Conservation (phyloP, 2,329 filamentous ascomycete species). For the Chrysoporthe cubensis region DNA sequence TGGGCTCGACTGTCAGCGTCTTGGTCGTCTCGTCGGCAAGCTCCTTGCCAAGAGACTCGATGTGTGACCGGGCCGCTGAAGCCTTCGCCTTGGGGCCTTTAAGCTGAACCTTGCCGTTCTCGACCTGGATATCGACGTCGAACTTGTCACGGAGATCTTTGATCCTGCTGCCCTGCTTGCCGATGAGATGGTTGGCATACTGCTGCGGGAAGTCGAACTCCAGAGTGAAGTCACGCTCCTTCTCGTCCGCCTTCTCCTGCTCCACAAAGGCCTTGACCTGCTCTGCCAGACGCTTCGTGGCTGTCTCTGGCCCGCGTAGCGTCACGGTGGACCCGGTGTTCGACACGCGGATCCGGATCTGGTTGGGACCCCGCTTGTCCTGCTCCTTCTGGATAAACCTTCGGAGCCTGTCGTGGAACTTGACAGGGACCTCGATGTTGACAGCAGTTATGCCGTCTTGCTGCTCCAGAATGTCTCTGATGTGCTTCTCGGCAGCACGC, state of each 20-base stretch:
- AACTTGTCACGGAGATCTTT: slow-evolving; percentile 68
- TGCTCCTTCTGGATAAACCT: slow-evolving; percentile 70
- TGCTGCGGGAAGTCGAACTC: slow-evolving; percentile 95
- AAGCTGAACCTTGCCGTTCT: slow-evolving; percentile 92
- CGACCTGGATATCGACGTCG: slow-evolving; percentile 80
- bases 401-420: slow-evolving; percentile 67
- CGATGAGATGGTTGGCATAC: slow-evolving; percentile 83
- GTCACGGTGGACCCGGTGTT: slow-evolving; percentile 65
- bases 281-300: slow-evolving; percentile 70
- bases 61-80: slow-evolving; percentile 82
- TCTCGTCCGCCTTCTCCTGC: slow-evolving; percentile 89
- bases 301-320: slow-evolving; percentile 75
- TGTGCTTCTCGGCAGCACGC: slow-evolving; percentile 59
- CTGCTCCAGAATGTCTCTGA: slow-evolving; percentile 60
- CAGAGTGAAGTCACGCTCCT: slow-evolving; percentile 85
- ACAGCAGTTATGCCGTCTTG: slow-evolving; percentile 58
- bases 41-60: slow-evolving; percentile 76
- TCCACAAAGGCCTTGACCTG: slow-evolving; percentile 81
- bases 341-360: slow-evolving; percentile 64
- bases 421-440: slow-evolving; percentile 61
- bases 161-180: slow-evolving; percentile 69
- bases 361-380: slow-evolving; percentile 56
- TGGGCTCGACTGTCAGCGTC: slow-evolving; percentile 85
- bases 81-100: slow-evolving; percentile 96
- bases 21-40: slow-evolving; percentile 91